Evolutionary conservation across 805 yeast species (phyloP).

Genomic region (Barnettozyma siamensis): DNA sequence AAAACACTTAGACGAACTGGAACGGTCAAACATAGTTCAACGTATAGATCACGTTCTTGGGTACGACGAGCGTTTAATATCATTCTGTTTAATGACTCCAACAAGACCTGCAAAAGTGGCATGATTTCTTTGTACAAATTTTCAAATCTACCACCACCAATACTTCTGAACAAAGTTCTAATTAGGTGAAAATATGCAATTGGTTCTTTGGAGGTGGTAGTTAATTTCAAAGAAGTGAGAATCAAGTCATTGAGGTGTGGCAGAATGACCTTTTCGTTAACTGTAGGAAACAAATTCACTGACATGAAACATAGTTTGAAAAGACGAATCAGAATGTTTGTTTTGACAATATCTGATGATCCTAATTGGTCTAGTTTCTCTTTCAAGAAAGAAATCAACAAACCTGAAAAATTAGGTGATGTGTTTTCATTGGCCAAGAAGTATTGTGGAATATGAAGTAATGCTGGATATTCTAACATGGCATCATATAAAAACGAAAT

Average conservation of each 20-base stretch:
- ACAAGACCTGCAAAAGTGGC: slow-evolving; percentile 80
- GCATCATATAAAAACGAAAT: slow-evolving; percentile 71
- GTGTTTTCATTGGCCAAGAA: slow-evolving; percentile 93
- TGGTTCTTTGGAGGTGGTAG: slow-evolving; percentile 88
- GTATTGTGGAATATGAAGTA: slow-evolving; percentile 88
- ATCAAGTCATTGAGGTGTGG: slow-evolving; percentile 86
- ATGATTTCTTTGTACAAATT: slow-evolving; percentile 85
- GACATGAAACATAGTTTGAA: slow-evolving; percentile 95
- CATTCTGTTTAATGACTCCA: slow-evolving; percentile 81
- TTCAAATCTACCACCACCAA: slow-evolving; percentile 96
- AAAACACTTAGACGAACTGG: slow-evolving; percentile 91
- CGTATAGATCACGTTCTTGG: slow-evolving; percentile 89
- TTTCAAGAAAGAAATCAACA: slow-evolving; percentile 70
- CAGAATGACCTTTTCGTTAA: slow-evolving; percentile 80
- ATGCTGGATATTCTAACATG: slow-evolving; percentile 76
- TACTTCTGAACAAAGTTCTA: slow-evolving; percentile 84
- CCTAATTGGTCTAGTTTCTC: slow-evolving; percentile 74
- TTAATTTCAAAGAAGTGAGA: slow-evolving; percentile 66
- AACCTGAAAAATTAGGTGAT: slow-evolving; percentile 85
- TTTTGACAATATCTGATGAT: slow-evolving; percentile 65
- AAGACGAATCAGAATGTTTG: slow-evolving; percentile 76
- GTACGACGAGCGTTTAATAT: slow-evolving; percentile 79
- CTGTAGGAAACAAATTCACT: slow-evolving; percentile 81
- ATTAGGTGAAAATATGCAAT: slow-evolving; percentile 82
- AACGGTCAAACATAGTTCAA: slow-evolving; percentile 89